A percentile compares a stretch with the other conserved stretches of the same genome.
These are phyloP conservation scores for Coix lacrymajobi DNA, from an alignment of 176 grass and related monocot genomes.

Conservation along the genomic window DNA sequence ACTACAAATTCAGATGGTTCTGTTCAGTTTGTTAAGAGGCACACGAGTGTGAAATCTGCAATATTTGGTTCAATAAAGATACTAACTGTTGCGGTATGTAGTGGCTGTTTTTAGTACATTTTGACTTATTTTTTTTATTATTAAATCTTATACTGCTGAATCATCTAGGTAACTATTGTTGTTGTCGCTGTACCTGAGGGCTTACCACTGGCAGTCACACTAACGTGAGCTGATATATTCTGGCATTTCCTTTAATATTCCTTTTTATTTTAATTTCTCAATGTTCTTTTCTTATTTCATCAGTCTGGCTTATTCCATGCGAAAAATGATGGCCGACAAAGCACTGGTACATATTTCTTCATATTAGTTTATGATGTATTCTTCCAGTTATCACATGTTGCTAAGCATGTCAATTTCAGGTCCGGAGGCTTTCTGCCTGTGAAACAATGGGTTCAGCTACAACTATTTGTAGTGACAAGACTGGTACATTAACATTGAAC, in stretches of 20 bases:
- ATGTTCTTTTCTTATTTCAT: slow-evolving; percentile 6
- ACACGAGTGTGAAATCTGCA: slow-evolving; percentile 69
- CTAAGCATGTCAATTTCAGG: slow-evolving; percentile 40
- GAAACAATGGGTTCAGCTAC: slow-evolving; percentile 99
- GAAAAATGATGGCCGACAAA: slow-evolving; percentile 98
- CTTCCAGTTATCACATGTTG: slow-evolving; percentile 21
- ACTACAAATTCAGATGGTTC: slow-evolving; percentile 61
- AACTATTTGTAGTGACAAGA: slow-evolving; percentile 99
- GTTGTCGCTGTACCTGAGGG: slow-evolving; percentile 98
- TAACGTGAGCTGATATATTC: slow-evolving; percentile 62
- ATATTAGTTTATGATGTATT: slow-evolving; percentile 6
- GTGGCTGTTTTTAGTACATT: slow-evolving; percentile 4
- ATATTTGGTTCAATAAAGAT: slow-evolving; percentile 83
- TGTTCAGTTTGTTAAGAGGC: slow-evolving; percentile 71
- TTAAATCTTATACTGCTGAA: slow-evolving; percentile 15
- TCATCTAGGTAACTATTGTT: slow-evolving; percentile 79
- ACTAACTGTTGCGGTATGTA: slow-evolving; percentile 85
- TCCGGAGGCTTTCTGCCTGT: slow-evolving; percentile 91
- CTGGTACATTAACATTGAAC: slow-evolving; percentile 93
- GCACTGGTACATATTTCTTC: slow-evolving; percentile 61
- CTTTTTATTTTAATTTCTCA: slow-evolving; percentile 28
- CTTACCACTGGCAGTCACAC: slow-evolving; percentile 85
- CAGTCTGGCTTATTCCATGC: slow-evolving; percentile 96
- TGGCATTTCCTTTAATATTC: not conserved
- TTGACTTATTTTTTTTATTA: not conserved